Base-by-base conservation (phyloP, 2,329 filamentous ascomycete genomes). In the Fusarium phyllophilum region DNA sequence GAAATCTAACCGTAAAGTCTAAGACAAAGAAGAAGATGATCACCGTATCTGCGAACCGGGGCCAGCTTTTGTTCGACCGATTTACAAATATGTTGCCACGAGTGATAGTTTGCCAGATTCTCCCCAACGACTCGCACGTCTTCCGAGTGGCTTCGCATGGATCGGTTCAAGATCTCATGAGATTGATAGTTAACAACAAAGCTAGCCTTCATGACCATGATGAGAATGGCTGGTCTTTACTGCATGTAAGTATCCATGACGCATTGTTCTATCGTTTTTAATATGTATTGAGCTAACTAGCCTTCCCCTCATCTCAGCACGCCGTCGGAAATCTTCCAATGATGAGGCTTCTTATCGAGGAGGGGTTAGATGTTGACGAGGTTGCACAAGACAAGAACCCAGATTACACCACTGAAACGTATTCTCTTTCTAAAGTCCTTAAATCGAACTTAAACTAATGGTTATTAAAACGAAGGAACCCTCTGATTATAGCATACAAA, bases 391-490 rank as follows among this genome's bases (percentile, higher is more conserved):
- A 8, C 1, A 18, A 24, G n/a, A 4, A 7, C 10, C 38, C 14
- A 8, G 2, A 9, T 14, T 3, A 22, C 22, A n/a, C 9, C 39
- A 11, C 0, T 8, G 10, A 3, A 22, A 46, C 5, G 44, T 46
- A 46, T 8, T 15, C 0, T 46, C 13, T 22, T 22, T 10, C 8
- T 5, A 2, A 8, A 1, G 4, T 10, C 12, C 12, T 5, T 1
- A 0, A 10, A 11, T 3, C 1, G 6, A 46, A 15, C 1, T 22
- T 1, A 0, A 8, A 22, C 44, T 46, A 46, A 46, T 15, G 0
- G 0, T 0, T 0, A 7, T 10, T 2, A 2, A 15, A 10, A 26
- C 5, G 1, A 14, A 46, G 44, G 0, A 46, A 8, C 3, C 44
- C 44, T 46, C 0, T 29, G 4, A 0, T 0, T 5, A 4, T 46